These are phyloP conservation scores for Nitzschia sp. DNA, from an alignment of 108 stramenopile genomes.

Conservation along the genomic window DNA sequence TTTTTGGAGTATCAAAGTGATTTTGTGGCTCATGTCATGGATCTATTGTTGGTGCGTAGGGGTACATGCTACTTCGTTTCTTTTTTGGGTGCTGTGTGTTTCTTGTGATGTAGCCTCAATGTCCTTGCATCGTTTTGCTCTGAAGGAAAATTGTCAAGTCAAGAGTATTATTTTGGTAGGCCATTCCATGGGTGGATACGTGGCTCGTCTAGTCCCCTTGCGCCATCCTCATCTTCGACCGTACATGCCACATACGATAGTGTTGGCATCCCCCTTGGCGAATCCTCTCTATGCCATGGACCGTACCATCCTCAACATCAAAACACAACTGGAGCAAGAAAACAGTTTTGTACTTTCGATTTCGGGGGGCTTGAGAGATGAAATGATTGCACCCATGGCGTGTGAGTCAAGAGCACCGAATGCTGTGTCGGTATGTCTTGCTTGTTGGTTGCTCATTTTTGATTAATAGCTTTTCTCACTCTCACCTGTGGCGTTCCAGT, in stretches of 20 bases:
- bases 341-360: constrained; percentile 50
- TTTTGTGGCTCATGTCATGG: constrained; percentile 52
- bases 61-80: not conserved
- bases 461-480: no score
- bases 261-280: constrained; percentile 68
- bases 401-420: constrained; percentile 45
- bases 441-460: no score
- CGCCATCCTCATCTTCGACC: constrained; percentile 2
- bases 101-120: not conserved
- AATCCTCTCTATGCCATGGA: constrained; percentile 63
- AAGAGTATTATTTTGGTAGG: constrained; percentile 55
- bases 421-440: not conserved
- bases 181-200: constrained; percentile 78
- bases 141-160: constrained; percentile 12
- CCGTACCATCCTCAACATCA: constrained; percentile 44
- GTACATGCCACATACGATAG: constrained; percentile 46
- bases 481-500: constrained; percentile 1
- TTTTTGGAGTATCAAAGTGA: constrained; percentile 55
- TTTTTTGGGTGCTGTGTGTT: not conserved
- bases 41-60: constrained; percentile 29
- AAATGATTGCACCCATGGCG: constrained; percentile 68
- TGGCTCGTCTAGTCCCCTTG: constrained; percentile 42
- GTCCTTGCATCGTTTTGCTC: not conserved
- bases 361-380: constrained; percentile 75
- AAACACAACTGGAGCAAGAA: not conserved